Evolutionary conservation across 768 basidiomycete species (phyloP).

Genomic region (Pleurotus tuoliensis): DNA sequence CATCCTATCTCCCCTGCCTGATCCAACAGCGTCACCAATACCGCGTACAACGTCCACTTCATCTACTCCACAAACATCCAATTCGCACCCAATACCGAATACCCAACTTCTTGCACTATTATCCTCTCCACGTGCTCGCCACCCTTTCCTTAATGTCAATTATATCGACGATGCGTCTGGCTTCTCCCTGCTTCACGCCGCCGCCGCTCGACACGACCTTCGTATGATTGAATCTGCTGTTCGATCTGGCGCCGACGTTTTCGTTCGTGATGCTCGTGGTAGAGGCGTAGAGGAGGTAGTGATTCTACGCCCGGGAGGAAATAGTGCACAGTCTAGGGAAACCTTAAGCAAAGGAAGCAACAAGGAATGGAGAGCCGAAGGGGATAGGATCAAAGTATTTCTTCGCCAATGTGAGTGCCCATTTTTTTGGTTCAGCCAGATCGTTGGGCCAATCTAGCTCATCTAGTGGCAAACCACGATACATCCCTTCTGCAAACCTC

Average conservation of each 20-base stretch:
- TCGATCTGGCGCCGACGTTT: slow-evolving; percentile 84
- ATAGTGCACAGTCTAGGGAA: neutral
- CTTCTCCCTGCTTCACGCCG: slow-evolving; percentile 80
- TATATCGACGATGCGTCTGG: slow-evolving; percentile 80
- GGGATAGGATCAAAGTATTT: slow-evolving; percentile 79
- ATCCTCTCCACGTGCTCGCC: slow-evolving; percentile 61
- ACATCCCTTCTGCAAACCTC: slow-evolving; percentile 48
- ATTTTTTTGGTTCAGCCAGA: neutral
- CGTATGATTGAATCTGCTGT: slow-evolving; percentile 80
- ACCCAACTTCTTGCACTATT: slow-evolving; percentile 53
- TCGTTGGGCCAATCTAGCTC: no score
- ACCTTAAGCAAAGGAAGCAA: slow-evolving; percentile 8
- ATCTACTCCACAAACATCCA: slow-evolving; percentile 16
- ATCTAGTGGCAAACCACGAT: slow-evolving; percentile 75
- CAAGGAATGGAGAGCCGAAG: slow-evolving; percentile 22
- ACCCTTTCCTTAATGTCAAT: slow-evolving; percentile 59
- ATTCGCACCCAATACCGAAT: slow-evolving; percentile 22
- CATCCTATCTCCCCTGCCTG: slow-evolving; percentile 50
- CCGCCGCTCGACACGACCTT: slow-evolving; percentile 76
- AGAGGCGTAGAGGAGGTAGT: slow-evolving; percentile 4
- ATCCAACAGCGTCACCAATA: slow-evolving; percentile 14
- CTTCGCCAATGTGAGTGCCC: slow-evolving; percentile 70
- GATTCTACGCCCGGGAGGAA: neutral
- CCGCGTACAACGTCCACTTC: slow-evolving; percentile 13
- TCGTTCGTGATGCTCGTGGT: slow-evolving; percentile 75